Conservation (phyloP, 768 basidiomycete genomes). For the Mycena kentingensis region DNA sequence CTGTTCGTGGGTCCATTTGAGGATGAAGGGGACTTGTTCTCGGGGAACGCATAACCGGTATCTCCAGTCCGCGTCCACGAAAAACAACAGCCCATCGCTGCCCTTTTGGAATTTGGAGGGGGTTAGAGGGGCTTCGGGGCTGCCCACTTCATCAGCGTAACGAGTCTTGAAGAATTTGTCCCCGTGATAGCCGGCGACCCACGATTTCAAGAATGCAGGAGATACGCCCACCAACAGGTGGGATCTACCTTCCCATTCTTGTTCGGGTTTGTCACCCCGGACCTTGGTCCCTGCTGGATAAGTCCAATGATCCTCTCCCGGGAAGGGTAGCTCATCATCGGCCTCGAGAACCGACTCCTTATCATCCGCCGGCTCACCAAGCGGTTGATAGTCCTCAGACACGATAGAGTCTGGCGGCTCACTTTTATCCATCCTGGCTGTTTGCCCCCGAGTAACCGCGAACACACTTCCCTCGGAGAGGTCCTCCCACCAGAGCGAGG, state of each 20-base stretch:
- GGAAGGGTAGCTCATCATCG: neutral
- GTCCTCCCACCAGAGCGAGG: neutral
- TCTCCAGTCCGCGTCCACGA: conserved; percentile 3
- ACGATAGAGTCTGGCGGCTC: neutral
- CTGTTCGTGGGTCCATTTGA: neutral
- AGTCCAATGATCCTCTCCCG: neutral
- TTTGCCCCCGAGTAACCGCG: neutral
- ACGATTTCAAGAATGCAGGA: neutral
- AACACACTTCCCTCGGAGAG: neutral
- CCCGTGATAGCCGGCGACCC: neutral
- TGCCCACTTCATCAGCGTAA: neutral
- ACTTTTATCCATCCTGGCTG: neutral
- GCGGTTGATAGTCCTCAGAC: neutral
- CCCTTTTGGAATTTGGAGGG: neutral
- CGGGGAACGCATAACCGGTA: conserved; percentile 5
- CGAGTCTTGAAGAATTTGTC: neutral
- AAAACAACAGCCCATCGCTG: conserved; percentile 7
- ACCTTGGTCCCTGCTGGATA: neutral
- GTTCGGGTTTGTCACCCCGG: neutral
- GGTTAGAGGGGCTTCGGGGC: neutral
- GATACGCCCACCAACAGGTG: neutral
- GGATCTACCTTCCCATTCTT: neutral
- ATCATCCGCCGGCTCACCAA: neutral
- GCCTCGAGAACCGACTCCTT: neutral
- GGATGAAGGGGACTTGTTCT: conserved; percentile 21